These are phyloP conservation scores for Cladosporium sp. DNA, from an alignment of 2,329 filamentous ascomycete genomes.

Conservation along the genomic window DNA sequence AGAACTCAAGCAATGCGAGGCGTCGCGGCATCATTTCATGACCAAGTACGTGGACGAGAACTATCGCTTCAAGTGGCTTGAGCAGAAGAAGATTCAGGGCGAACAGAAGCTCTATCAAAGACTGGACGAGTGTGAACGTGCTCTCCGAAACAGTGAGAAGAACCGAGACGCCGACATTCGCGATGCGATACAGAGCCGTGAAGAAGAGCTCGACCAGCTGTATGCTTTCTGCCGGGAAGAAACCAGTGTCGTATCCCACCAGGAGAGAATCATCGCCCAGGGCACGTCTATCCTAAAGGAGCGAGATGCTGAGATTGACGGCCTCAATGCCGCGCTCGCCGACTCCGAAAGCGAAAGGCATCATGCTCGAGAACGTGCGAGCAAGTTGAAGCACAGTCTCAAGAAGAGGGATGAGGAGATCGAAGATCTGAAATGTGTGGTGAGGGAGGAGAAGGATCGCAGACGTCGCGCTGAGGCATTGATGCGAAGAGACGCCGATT, in stretches of 20 bases:
- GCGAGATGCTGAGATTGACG: conserved; percentile 7
- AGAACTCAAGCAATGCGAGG: conserved; percentile 4
- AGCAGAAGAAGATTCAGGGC: conserved; percentile 5
- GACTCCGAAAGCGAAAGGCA: not conserved
- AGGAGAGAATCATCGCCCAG: conserved; percentile 8
- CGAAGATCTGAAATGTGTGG: not conserved
- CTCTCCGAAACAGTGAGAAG: not conserved
- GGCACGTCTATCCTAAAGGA: conserved; percentile 5
- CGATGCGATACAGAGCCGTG: not conserved
- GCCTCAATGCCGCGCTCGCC: not conserved
- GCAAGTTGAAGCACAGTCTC: not conserved
- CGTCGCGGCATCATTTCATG: conserved; percentile 11
- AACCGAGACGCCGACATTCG: not conserved
- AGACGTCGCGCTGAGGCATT: not conserved
- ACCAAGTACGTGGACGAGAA: conserved; percentile 10
- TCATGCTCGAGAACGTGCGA: not conserved
- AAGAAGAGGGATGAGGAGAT: not conserved
- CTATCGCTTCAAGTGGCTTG: conserved; percentile 10
- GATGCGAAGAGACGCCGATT: not conserved
- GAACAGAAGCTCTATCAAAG: not conserved
- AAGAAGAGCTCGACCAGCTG: conserved; percentile 7
- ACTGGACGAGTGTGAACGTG: not conserved
- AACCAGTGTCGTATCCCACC: not conserved
- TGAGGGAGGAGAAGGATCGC: not conserved
- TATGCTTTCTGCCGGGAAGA: conserved; percentile 3